These are phyloP conservation scores for Pseudocercospora musae DNA, from an alignment of 2,329 filamentous ascomycete species.

Conservation along the genomic window DNA sequence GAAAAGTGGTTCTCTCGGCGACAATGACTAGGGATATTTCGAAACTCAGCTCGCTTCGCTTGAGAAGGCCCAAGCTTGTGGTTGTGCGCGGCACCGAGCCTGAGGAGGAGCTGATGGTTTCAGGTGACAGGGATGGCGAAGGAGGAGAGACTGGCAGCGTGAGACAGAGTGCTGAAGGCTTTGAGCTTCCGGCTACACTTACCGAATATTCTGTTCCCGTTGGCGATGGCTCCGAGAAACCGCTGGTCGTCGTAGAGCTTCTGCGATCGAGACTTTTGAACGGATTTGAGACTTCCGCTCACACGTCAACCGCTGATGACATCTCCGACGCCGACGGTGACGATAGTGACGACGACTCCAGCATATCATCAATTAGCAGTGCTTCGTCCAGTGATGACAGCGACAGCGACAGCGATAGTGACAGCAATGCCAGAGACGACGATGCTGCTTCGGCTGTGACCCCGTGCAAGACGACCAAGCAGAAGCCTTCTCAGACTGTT, in stretches of 20 bases:
- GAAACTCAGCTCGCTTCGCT: slow-evolving; percentile 68
- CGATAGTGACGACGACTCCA: slow-evolving; percentile 14
- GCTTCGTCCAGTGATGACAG: slow-evolving; percentile 7
- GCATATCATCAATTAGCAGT: slow-evolving; percentile 9
- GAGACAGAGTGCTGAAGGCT: slow-evolving; percentile 37
- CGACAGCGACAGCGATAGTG: neutral
- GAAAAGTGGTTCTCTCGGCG: slow-evolving; percentile 84
- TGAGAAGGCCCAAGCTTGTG: slow-evolving; percentile 72
- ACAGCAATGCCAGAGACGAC: neutral
- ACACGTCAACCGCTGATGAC: neutral
- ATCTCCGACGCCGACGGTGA: slow-evolving; percentile 1
- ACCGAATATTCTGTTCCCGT: slow-evolving; percentile 50
- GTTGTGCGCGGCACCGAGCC: slow-evolving; percentile 60
- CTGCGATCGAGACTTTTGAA: slow-evolving; percentile 54
- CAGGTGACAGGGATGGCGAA: slow-evolving; percentile 13
- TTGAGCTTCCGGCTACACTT: slow-evolving; percentile 55
- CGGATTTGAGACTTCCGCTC: neutral
- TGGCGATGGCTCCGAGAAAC: slow-evolving; percentile 55
- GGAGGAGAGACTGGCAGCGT: slow-evolving; percentile 24
- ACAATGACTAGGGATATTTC: slow-evolving; percentile 87
- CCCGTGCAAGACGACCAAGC: neutral
- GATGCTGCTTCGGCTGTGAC: neutral
- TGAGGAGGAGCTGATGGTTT: neutral
- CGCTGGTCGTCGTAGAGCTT: slow-evolving; percentile 78
- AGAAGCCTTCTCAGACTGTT: neutral